A percentile compares a stretch with the other conserved stretches of the same genome.
Evolutionary conservation across 2,329 filamentous ascomycete species (phyloP).

Genomic region (Colletotrichum sp.): DNA sequence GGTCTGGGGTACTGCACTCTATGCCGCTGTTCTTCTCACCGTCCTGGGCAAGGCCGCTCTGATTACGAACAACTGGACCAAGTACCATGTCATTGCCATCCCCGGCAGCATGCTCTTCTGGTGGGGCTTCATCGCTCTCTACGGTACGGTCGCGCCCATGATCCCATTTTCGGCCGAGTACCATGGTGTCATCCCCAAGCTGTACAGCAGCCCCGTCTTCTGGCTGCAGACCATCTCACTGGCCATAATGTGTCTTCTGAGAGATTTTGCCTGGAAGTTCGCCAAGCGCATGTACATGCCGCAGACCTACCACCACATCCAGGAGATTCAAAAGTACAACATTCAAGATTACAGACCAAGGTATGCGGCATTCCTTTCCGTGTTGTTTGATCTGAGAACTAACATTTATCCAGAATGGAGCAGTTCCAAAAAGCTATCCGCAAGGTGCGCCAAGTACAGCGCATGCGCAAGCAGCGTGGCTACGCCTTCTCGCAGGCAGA

Average conservation of each 20-base stretch:
- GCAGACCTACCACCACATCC: constrained; percentile 95
- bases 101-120: constrained; percentile 92
- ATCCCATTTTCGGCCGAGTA: constrained; percentile 84
- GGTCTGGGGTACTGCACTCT: constrained; percentile 97
- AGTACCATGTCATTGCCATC: constrained; percentile 95
- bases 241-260: constrained; percentile 79
- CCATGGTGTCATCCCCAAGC: constrained; percentile 77
- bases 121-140: constrained; percentile 88
- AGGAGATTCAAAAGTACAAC: constrained; percentile 99
- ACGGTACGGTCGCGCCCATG: constrained; percentile 85
- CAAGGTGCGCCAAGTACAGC: constrained; percentile 96
- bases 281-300: constrained; percentile 96
- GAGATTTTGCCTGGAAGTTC: constrained; percentile 98
- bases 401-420: constrained; percentile 76
- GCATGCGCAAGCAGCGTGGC: constrained; percentile 98
- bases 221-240: constrained; percentile 89
- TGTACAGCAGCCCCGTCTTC: constrained; percentile 85
- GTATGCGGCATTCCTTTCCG: constrained; percentile 52
- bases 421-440: constrained; percentile 99
- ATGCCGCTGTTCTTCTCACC: constrained; percentile 91
- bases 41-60: constrained; percentile 94
- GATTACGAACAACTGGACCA: constrained; percentile 98
- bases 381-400: neutral
- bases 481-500: constrained; percentile 99
- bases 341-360: constrained; percentile 98